phyloP scores from a whole-genome alignment of 2,329 filamentous ascomycete genomes.

The Mariannaea elegans region DNA sequence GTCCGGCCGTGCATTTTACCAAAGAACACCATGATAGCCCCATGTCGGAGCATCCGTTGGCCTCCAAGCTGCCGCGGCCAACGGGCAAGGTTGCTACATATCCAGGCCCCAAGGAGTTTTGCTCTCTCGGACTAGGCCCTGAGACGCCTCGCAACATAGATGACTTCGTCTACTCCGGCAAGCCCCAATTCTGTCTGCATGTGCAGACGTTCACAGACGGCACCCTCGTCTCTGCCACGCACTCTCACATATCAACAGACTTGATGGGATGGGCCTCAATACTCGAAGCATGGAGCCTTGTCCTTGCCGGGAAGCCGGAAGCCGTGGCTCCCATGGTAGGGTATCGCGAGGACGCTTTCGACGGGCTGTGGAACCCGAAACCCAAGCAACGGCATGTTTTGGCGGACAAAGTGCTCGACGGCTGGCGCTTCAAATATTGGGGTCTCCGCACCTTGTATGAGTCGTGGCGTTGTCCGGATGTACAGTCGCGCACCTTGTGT shows the following conservation, averaged over 20 bases:
- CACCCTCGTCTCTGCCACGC: conserved; percentile 19
- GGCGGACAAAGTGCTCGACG: conserved; percentile 14
- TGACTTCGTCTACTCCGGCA: conserved; percentile 7
- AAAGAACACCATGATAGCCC: background rate
- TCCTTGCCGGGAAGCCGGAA: conserved; percentile 12
- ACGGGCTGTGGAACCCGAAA: background rate
- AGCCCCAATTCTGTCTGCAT: conserved; percentile 24
- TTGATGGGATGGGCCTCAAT: conserved; percentile 21
- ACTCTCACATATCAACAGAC: conserved; percentile 20
- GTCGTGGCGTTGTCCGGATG: conserved; percentile 9
- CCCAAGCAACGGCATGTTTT: conserved; percentile 3
- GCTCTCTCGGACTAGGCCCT: conserved; percentile 8
- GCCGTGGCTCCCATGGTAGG: conserved; percentile 2
- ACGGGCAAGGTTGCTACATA: background rate
- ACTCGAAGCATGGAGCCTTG: conserved; percentile 18
- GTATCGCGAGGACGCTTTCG: conserved; percentile 13
- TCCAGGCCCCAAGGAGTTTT: conserved; percentile 18
- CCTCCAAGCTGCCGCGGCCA: conserved; percentile 13
- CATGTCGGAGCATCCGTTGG: conserved; percentile 11
- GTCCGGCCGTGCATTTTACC: conserved; percentile 18
- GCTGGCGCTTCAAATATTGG: conserved; percentile 19
- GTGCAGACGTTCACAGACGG: conserved; percentile 21
- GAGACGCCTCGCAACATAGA: conserved; percentile 19
- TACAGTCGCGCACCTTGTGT: conserved; percentile 17
- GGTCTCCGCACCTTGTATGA: conserved; percentile 11